Evolutionary conservation across 2,329 filamentous ascomycete genomes (phyloP), one percentile per base, ranked within the genome.

Genomic region (Daldinia sp.): DNA sequence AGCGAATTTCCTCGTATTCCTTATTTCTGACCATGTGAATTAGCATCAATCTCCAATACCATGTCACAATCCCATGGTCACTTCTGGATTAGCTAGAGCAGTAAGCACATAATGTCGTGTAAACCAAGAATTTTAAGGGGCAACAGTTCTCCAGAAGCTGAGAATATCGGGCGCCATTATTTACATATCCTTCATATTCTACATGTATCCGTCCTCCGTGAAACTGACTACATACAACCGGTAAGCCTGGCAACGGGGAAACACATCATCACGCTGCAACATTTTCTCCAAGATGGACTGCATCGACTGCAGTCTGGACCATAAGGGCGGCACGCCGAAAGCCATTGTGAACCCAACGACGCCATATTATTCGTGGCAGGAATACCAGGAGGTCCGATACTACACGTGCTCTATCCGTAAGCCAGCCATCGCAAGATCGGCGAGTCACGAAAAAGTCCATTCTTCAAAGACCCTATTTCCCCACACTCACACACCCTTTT

Each of bases 261-360:
- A 61, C 15, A 44, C 28, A 57, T 64, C 68, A 59, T 50, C 59
- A 63, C 48, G 41, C 39, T 37, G 68, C 63, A 63, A 41, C 56
- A 71, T 64, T 48, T n/a, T 64, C 59, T 58, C 66, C 60, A 64
- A 65, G 48, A 55, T 15, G 26, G 63, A 41, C 58, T 67, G 55
- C 66, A 62, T 64, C 66, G 69, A 65, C 57, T 61, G 57, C 60
- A 69, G 60, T 69, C 69, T 69, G 59, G 69, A 65, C 66, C 63
- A 59, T 9, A 23, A 60, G 12, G 23, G 30, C 48, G 59, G 51
- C 53, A 58, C 42, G 33, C 54, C 44, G 41, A 64, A 63, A 66
- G 35, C 51, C 50, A 57, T 51, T 48, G 18, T 48, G 20, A 58
- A 35, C 30, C 37, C 54, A 42, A 55, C 60, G 59, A 69, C 59